Conservation (phyloP, 2,329 filamentous ascomycete genomes). For the Raffaelea albimanens region DNA sequence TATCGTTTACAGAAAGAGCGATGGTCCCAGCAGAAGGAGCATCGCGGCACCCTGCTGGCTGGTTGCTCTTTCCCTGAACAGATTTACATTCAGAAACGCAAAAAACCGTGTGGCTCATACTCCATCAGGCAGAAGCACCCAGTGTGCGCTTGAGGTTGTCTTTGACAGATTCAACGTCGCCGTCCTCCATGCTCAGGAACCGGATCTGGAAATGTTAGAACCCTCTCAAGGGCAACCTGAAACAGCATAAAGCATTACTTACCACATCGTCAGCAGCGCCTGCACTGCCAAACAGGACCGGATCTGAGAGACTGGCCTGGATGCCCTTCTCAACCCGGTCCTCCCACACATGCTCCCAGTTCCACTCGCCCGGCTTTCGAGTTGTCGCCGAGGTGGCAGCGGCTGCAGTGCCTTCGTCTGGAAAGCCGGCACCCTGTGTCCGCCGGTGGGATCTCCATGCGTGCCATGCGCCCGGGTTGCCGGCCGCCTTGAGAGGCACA, state of each 20-base stretch:
- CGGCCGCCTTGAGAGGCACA: conserved; percentile 71
- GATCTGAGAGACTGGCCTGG: conserved; percentile 66
- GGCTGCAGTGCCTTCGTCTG: background rate
- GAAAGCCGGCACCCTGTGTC: conserved; percentile 17
- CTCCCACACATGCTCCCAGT: conserved; percentile 97
- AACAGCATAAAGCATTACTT: conserved; percentile 22
- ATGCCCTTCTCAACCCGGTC: conserved; percentile 75
- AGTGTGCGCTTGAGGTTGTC: conserved; percentile 47
- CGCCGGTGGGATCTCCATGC: conserved; percentile 72
- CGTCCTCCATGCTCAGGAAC: conserved; percentile 55
- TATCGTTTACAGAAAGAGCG: no score
- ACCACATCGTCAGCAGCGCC: conserved; percentile 63
- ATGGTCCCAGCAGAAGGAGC: no score
- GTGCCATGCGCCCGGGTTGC: conserved; percentile 87
- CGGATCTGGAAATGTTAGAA: conserved; percentile 48
- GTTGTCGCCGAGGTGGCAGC: background rate
- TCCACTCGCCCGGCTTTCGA: conserved; percentile 75
- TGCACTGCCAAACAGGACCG: conserved; percentile 63
- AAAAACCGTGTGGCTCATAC: no score
- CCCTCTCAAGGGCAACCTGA: conserved; percentile 1
- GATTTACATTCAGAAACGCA: no score
- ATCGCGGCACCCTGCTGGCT: no score
- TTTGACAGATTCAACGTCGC: conserved; percentile 47
- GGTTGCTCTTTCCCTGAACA: no score
- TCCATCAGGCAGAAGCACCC: conserved; percentile 14